phyloP scores from a whole-genome alignment of 768 basidiomycete genomes.

The Tephrocybe sp. region DNA sequence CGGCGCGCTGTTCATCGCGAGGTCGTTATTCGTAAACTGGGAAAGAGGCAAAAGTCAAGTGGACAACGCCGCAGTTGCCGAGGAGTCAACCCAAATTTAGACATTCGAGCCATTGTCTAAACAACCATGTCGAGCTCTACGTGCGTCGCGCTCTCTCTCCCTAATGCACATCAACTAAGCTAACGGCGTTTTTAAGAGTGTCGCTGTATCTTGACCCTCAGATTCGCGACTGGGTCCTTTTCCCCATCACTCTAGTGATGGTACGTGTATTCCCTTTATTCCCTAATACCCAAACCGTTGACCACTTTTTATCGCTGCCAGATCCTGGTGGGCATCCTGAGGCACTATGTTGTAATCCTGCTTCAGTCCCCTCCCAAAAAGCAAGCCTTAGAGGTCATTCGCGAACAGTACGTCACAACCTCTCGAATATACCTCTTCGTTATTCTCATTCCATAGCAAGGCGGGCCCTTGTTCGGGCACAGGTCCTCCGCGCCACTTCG shows the following conservation, averaged over 20 bases:
- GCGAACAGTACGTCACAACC: slow-evolving; percentile 81
- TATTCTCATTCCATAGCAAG: slow-evolving; percentile 31
- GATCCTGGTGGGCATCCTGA: slow-evolving; percentile 90
- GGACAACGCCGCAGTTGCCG: neutral
- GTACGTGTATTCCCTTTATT: slow-evolving; percentile 41
- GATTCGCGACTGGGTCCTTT: slow-evolving; percentile 92
- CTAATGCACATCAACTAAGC: neutral
- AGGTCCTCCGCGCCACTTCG: slow-evolving; percentile 81
- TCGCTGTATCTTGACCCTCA: slow-evolving; percentile 87
- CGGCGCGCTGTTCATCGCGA: slow-evolving; percentile 76
- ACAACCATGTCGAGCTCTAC: slow-evolving; percentile 43
- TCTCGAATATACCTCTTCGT: neutral
- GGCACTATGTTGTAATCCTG: slow-evolving; percentile 89
- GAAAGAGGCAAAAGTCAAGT: slow-evolving; percentile 2
- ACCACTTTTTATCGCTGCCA: slow-evolving; percentile 27
- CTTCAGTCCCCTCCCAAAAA: slow-evolving; percentile 86
- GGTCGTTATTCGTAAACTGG: slow-evolving; percentile 9
- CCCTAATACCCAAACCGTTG: neutral
- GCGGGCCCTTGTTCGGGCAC: slow-evolving; percentile 78
- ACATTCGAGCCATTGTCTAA: slow-evolving; percentile 6
- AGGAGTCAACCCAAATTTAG: slow-evolving; percentile 12
- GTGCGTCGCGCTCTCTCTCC: slow-evolving; percentile 31
- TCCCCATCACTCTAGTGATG: slow-evolving; percentile 98
- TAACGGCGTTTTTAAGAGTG: slow-evolving; percentile 30
- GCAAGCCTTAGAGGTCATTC: slow-evolving; percentile 69